These are phyloP conservation scores for Diaporthe caulivora DNA, from an alignment of 2,329 filamentous ascomycete genomes.

Conservation along the genomic window DNA sequence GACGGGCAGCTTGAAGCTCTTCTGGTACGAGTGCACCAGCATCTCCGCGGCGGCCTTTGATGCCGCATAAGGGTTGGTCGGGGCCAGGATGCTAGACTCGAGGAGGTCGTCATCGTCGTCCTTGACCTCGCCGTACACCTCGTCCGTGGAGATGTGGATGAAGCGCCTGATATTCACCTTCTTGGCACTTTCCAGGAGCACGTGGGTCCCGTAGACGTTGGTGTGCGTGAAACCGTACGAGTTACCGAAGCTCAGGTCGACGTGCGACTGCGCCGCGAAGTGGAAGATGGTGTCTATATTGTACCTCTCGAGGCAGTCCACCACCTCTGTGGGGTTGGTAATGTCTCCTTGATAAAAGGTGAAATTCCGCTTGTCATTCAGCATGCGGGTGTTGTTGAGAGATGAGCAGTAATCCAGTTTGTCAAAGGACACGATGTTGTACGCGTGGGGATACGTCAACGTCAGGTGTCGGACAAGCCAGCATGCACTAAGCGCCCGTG, in stretches of 20 bases:
- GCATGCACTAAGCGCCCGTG: slow-evolving; percentile 70
- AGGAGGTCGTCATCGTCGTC: slow-evolving; percentile 78
- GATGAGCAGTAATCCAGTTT: slow-evolving; percentile 88
- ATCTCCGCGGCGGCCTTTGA: slow-evolving; percentile 87
- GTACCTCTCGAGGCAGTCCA: slow-evolving; percentile 77
- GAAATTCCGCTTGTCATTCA: slow-evolving; percentile 79
- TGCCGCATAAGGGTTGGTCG: slow-evolving; percentile 85
- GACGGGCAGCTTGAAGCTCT: slow-evolving; percentile 83
- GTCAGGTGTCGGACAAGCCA: slow-evolving; percentile 86
- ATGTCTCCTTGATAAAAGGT: slow-evolving; percentile 85
- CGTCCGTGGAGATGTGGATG: slow-evolving; percentile 86
- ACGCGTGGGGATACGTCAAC: slow-evolving; percentile 78
- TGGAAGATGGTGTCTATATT: slow-evolving; percentile 85
- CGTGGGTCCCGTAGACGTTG: slow-evolving; percentile 88
- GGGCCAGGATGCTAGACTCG: slow-evolving; percentile 80
- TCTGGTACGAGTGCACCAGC: slow-evolving; percentile 88
- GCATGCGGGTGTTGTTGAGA: slow-evolving; percentile 80
- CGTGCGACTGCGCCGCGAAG: slow-evolving; percentile 88
- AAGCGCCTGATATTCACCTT: slow-evolving; percentile 79
- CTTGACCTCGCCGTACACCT: slow-evolving; percentile 86
- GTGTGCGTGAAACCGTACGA: slow-evolving; percentile 85
- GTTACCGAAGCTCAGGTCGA: slow-evolving; percentile 86
- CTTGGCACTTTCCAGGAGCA: slow-evolving; percentile 81
- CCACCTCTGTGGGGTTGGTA: slow-evolving; percentile 77
- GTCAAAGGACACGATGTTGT: slow-evolving; percentile 86